Evolutionary conservation across 2,329 filamentous ascomycete genomes (phyloP), one percentile per base, ranked within the genome.

Genomic region (Neobulgaria alba): DNA sequence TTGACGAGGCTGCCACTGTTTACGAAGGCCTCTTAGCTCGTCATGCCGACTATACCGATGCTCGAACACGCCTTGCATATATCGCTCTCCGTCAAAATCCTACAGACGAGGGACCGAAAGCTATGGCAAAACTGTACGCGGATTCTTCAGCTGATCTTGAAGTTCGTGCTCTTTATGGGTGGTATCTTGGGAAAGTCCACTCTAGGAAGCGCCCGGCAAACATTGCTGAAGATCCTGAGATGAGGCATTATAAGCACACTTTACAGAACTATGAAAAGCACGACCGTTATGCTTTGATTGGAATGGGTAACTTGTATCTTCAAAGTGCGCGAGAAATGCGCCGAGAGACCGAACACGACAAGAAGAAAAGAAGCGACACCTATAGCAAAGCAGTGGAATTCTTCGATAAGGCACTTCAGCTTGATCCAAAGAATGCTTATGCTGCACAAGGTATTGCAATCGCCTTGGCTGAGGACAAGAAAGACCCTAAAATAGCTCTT

Each of bases 351-450:
- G 92, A 96, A 7, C 73, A 79, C 45, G 90, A 98, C 45, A 94
- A 86, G 64, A 84, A 94, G 55, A 95, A 93, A 67, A 81, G 89
- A 39, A 84, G 82, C 42, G 85, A 83, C 53, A 82, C 79, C 47
- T 98, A 96, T 59, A 79, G 81, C 59, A 88, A 90, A 52, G 89
- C 92, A 0, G 89, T 96, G 9, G 93, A 98, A 60, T 98, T 98
- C 64, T 98, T 95, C 55, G 92, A 96, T 61, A 98, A 98, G 66
- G 90, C 90, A 3, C 69, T 98, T 16, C 87, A 93, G 48, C 69
- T 98, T n/a, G 92, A 98, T 57, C 80, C 88, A 0, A 88, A 83
- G 66, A 98, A 96, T 53, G 90, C 92, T 0, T 95, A 94, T 60
- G 93, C 93, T 5, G 92, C 92, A 2, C 92, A 98, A 60, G 92